These are phyloP conservation scores for Xylaria arbuscula DNA, from an alignment of 2,329 filamentous ascomycete species.

Conservation along the genomic window DNA sequence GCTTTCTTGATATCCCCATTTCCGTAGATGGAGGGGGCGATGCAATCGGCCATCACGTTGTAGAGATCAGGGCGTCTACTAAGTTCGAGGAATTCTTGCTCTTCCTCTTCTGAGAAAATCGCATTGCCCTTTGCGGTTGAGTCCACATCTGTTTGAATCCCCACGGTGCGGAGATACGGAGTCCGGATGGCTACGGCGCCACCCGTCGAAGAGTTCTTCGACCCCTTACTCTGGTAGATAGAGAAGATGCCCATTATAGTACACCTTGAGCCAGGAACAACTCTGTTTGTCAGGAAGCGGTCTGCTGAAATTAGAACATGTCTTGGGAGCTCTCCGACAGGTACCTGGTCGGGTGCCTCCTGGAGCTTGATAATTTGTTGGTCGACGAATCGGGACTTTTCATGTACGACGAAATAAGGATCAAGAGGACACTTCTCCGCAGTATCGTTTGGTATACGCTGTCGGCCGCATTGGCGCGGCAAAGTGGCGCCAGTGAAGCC, in stretches of 20 bases:
- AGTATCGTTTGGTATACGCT: constrained; percentile 71
- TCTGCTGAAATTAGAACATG: constrained; percentile 98
- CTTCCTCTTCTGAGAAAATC: constrained; percentile 92
- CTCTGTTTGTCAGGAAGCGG: constrained; percentile 91
- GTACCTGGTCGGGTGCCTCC: constrained; percentile 96
- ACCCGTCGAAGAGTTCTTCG: constrained; percentile 76
- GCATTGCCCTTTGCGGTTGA: constrained; percentile 87
- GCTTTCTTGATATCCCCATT: constrained; percentile 97
- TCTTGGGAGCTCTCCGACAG: constrained; percentile 92
- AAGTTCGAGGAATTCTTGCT: constrained; percentile 94
- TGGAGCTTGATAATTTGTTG: constrained; percentile 98
- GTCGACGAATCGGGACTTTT: constrained; percentile 93
- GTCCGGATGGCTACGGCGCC: constrained; percentile 94
- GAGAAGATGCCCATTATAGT: constrained; percentile 98
- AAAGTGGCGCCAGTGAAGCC: constrained; percentile 90
- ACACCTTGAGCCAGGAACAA: constrained; percentile 93
- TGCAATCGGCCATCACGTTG: constrained; percentile 87
- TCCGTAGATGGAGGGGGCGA: constrained; percentile 97
- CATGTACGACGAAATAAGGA: constrained; percentile 95
- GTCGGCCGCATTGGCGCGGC: constrained; percentile 78
- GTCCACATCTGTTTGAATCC: constrained; percentile 90
- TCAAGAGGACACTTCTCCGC: constrained; percentile 87
- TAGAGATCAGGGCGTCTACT: constrained; percentile 94
- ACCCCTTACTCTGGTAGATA: constrained; percentile 93
- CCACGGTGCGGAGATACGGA: constrained; percentile 91